phyloP scores from a whole-genome alignment of 202 grass and related monocot species.

The Brachypodium distachyon region DNA sequence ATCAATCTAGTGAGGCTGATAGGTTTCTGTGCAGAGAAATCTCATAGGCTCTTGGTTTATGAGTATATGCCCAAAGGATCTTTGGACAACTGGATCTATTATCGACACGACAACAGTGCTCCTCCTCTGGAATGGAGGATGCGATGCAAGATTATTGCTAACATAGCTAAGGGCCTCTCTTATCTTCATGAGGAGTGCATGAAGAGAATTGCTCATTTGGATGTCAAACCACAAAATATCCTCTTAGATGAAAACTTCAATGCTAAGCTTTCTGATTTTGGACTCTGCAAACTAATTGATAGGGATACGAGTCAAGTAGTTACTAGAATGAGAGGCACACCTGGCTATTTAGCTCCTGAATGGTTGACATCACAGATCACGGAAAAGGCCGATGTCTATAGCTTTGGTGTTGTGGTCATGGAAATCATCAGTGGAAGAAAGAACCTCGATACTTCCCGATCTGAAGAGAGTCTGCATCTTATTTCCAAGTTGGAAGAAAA shows the following conservation, averaged over 20 bases:
- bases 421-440: conserved; percentile 18
- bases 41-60: conserved; percentile 16
- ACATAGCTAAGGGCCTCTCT: conserved; percentile 20
- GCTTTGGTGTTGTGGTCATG: conserved; percentile 30
- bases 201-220: conserved; percentile 46
- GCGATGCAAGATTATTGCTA: background rate
- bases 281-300: conserved; percentile 14
- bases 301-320: conserved; percentile 25
- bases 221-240: too few relatives aligned
- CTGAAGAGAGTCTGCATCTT: conserved; percentile 16
- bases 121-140: conserved; percentile 18
- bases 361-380: too few relatives aligned
- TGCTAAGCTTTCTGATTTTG: conserved; percentile 21
- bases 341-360: too few relatives aligned
- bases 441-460: conserved; percentile 11
- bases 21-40: conserved; percentile 42
- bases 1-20: too few relatives aligned
- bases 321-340: conserved; percentile 34
- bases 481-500: conserved; percentile 11
- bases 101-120: background rate
- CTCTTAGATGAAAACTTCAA: too few relatives aligned
- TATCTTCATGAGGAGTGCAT: conserved; percentile 36
- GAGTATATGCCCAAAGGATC: too few relatives aligned
- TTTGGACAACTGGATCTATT: conserved; percentile 27
- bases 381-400: conserved; percentile 41